phyloP scores from a whole-genome alignment of 2,329 filamentous ascomycete genomes.

The Diplodia scrobiculata region DNA sequence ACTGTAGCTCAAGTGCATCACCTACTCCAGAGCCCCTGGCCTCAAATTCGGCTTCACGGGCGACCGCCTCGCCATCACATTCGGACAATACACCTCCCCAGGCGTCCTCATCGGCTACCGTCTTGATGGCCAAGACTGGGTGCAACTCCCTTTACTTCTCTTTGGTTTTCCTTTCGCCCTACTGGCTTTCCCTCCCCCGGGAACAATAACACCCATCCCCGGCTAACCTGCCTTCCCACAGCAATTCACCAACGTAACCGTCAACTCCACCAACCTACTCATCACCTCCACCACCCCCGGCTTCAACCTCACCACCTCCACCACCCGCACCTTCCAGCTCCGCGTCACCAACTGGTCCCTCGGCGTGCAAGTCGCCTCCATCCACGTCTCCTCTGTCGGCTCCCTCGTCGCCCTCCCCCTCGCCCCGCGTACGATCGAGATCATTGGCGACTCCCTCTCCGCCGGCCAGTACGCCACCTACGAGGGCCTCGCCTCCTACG shows the following conservation, averaged over 20 bases:
- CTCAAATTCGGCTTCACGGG: slow-evolving; percentile 61
- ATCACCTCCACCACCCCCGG: slow-evolving; percentile 52
- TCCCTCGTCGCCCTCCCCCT: slow-evolving; percentile 50
- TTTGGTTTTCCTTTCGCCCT: not conserved
- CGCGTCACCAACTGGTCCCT: slow-evolving; percentile 64
- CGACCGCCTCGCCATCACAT: slow-evolving; percentile 55
- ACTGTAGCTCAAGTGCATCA: slow-evolving; percentile 32
- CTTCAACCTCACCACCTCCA: slow-evolving; percentile 49
- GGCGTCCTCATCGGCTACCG: slow-evolving; percentile 60
- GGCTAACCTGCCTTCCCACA: not conserved
- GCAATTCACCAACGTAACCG: slow-evolving; percentile 63
- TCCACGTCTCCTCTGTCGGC: slow-evolving; percentile 55
- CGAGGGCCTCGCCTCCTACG: slow-evolving; percentile 60
- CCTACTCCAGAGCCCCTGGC: slow-evolving; percentile 50
- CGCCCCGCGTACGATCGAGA: slow-evolving; percentile 46
- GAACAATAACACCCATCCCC: not conserved
- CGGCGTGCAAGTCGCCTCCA: slow-evolving; percentile 59
- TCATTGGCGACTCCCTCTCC: slow-evolving; percentile 54
- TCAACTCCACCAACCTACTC: slow-evolving; percentile 59
- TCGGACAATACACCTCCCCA: slow-evolving; percentile 55
- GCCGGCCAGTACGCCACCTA: slow-evolving; percentile 62
- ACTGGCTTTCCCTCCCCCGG: not conserved
- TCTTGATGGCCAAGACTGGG: slow-evolving; percentile 60
- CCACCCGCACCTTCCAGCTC: slow-evolving; percentile 57
- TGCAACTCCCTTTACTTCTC: not conserved